Evolutionary conservation across 345 rosid species (phyloP).

Genomic region (Mercurialis annua): DNA sequence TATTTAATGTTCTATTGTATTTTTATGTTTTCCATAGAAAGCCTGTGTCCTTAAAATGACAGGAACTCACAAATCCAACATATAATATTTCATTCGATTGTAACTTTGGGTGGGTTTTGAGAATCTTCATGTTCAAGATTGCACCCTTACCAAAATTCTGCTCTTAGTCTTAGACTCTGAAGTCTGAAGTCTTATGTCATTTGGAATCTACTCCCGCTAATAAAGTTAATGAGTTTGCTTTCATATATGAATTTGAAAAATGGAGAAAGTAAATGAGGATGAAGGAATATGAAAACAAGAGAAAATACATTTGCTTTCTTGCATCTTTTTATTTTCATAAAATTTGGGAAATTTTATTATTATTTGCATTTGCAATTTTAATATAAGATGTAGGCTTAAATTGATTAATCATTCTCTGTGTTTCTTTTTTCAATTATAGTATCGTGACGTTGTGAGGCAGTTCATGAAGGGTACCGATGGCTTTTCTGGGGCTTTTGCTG

Average conservation of each 20-base stretch:
- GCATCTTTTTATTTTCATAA: background rate
- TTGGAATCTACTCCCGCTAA: background rate
- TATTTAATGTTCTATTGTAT: too few relatives aligned
- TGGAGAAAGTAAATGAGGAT: background rate
- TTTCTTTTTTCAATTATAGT: constrained; percentile 43
- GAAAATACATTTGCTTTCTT: background rate
- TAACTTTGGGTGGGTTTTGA: background rate
- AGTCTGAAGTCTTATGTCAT: constrained; percentile 5
- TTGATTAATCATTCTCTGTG: constrained; percentile 13
- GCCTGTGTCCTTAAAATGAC: background rate
- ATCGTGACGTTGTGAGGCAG: constrained; percentile 86
- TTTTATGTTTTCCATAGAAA: too few relatives aligned
- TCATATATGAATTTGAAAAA: background rate
- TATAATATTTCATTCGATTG: background rate
- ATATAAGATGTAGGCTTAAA: background rate
- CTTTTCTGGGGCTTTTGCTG: constrained; percentile 94
- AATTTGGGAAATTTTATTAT: background rate
- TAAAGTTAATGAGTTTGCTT: background rate
- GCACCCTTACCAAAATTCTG: background rate
- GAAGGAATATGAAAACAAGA: background rate
- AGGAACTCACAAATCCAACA: background rate
- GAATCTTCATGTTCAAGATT: background rate
- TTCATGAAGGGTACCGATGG: constrained; percentile 97
- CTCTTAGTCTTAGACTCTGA: background rate
- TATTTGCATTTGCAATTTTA: background rate